phyloP scores from a whole-genome alignment of 1,284 basidiomycete genomes.

The Athelia psychrophila region DNA sequence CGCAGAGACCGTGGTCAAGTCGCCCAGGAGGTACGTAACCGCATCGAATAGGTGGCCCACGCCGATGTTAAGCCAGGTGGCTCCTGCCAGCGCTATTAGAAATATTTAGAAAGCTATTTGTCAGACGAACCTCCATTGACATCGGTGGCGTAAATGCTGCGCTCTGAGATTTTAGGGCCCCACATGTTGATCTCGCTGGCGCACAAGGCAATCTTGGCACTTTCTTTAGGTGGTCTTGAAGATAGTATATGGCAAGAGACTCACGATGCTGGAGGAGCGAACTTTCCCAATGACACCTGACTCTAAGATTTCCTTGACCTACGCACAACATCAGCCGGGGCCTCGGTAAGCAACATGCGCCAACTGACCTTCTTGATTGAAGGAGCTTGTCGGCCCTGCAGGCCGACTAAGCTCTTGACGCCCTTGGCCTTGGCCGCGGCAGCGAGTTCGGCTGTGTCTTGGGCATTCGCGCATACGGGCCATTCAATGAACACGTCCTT shows the following conservation, averaged over 20 bases:
- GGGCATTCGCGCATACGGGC: conserved; percentile 15
- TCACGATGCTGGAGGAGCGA: conserved; percentile 25
- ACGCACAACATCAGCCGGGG: not conserved
- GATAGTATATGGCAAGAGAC: conserved; percentile 4
- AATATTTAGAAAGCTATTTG: not conserved
- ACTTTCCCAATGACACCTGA: conserved; percentile 30
- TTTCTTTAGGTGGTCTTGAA: not conserved
- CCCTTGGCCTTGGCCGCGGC: conserved; percentile 15
- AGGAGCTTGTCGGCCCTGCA: conserved; percentile 10
- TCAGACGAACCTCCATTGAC: conserved; percentile 8
- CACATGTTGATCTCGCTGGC: conserved; percentile 15
- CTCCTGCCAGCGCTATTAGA: not conserved
- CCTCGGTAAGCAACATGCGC: not conserved
- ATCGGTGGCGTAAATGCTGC: conserved; percentile 10
- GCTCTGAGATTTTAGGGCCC: conserved; percentile 15
- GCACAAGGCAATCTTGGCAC: conserved; percentile 11
- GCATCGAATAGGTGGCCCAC: not conserved
- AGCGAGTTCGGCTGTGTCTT: conserved; percentile 17
- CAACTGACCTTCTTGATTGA: not conserved
- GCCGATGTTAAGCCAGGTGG: not conserved
- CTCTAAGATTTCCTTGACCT: conserved; percentile 28
- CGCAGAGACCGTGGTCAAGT: conserved; percentile 27
- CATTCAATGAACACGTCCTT: conserved; percentile 26
- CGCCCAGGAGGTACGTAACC: conserved; percentile 19
- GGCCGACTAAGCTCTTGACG: conserved; percentile 15